These are phyloP conservation scores for Chrysoporthe puriensis DNA, from an alignment of 2,329 filamentous ascomycete species.

Conservation along the genomic window DNA sequence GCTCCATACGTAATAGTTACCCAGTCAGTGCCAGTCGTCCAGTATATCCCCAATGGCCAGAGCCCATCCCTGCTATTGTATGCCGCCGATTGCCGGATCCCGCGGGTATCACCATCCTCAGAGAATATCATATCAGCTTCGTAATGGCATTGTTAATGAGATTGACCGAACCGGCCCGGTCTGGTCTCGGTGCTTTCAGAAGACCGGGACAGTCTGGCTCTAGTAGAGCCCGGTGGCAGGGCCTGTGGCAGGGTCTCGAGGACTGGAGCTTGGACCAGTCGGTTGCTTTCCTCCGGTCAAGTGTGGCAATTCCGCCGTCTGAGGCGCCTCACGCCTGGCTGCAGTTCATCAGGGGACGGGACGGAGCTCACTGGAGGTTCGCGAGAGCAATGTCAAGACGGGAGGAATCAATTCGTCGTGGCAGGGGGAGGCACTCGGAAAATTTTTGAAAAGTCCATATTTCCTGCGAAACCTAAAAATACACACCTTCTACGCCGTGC, in stretches of 20 bases:
- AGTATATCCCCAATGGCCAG: background rate
- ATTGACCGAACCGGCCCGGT: conserved; percentile 21
- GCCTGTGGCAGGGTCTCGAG: no score
- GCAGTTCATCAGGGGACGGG: background rate
- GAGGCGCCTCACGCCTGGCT: no score
- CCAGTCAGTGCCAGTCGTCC: no score
- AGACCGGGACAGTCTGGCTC: no score
- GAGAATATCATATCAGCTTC: background rate
- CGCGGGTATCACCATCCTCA: background rate
- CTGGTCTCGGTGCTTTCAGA: background rate
- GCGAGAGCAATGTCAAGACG: background rate
- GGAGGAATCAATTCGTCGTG: background rate
- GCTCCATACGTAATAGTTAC: no score
- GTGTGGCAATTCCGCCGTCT: background rate
- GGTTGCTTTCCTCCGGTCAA: background rate
- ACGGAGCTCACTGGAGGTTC: background rate
- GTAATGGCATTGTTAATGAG: conserved; percentile 6
- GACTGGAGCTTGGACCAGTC: background rate
- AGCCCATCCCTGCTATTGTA: background rate
- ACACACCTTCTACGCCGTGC: conserved; percentile 28
- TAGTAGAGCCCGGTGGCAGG: no score
- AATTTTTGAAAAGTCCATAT: conserved; percentile 23
- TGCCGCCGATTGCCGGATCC: conserved; percentile 10
- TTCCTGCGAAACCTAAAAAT: conserved; percentile 26
- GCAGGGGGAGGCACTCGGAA: conserved; percentile 4